Base-by-base conservation (phyloP, 805 yeast species). In the Candida morakotiae region DNA sequence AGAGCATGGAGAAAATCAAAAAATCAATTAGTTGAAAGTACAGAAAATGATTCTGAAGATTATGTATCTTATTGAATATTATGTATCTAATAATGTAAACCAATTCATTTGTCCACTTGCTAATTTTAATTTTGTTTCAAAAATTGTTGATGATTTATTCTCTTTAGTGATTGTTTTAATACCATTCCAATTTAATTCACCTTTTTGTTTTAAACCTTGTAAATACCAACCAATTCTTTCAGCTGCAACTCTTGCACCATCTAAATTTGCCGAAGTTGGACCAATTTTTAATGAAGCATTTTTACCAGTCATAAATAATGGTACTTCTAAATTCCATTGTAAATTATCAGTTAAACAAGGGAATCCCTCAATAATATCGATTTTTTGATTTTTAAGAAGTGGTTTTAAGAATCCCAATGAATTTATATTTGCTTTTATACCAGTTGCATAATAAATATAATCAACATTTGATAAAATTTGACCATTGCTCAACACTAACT, bases 211-310 rank as follows among this genome's bases (percentile, higher is more conserved):
- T 20, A 46, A 26, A 19, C 49, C 55, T 37, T 55, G 59, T 6
- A 54, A 34, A 36, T 46, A 55, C 70, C 70, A 62, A 3, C 73
- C 73, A 21, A 68, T 56, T 34, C 74, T 44, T 42, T 69, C 75
- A 1, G 73, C 72, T 3, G 72, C 71, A 9, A 60, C 42, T 25
- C 75, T 44, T 1, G 73, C 74, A 3, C 75, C 75, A 37, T 67
- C 74, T 29, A 69, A 48, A 38, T 70, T 70, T 2, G 75, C 74
- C 15, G 70, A 58, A 0, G 72, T 61, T 1, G 75, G 74, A 0
- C 75, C 74, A 35, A 65, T 58, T 31, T 60, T 48, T 15, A 69
- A 45, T 31, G 64, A 59, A 0, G 75, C 72, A 40, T 67, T 60
- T 41, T 69, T 65, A 2, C 75, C 75, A 4, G 63, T 46, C 57